Percentiles rank a stretch among this genome's conserved stretches.
phyloP scores from a whole-genome alignment of 805 yeast genomes.

The Starmerella bombicola region DNA sequence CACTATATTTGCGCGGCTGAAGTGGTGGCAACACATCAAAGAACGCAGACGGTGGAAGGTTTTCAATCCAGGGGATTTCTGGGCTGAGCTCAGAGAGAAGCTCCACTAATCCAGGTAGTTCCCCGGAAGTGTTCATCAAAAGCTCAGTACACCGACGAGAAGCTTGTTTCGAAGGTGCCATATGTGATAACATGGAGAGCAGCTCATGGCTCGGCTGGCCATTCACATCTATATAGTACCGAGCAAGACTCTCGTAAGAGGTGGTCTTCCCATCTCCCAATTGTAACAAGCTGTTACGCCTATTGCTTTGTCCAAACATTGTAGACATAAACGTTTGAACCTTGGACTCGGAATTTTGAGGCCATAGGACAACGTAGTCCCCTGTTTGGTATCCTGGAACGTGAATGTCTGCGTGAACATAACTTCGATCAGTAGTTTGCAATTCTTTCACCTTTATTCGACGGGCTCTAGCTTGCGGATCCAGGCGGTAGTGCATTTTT shows the following conservation, averaged over 20 bases:
- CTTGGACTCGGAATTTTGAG: slow-evolving; percentile 56
- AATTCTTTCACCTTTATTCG: background rate
- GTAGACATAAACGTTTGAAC: slow-evolving; percentile 43
- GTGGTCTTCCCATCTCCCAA: slow-evolving; percentile 45
- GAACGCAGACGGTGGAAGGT: slow-evolving; percentile 53
- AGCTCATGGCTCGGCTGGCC: slow-evolving; percentile 72
- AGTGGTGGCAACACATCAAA: slow-evolving; percentile 56
- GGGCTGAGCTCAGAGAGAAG: slow-evolving; percentile 44
- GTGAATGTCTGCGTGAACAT: slow-evolving; percentile 60
- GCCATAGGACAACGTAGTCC: slow-evolving; percentile 82
- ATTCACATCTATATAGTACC: slow-evolving; percentile 63
- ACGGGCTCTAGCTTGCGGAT: background rate
- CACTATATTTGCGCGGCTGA: slow-evolving; percentile 76
- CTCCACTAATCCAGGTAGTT: slow-evolving; percentile 54
- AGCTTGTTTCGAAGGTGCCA: slow-evolving; percentile 48
- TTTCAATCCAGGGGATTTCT: slow-evolving; percentile 46
- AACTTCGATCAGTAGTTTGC: slow-evolving; percentile 11
- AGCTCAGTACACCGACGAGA: slow-evolving; percentile 32
- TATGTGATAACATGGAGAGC: slow-evolving; percentile 49
- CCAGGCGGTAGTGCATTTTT: background rate
- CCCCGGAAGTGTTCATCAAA: slow-evolving; percentile 43
- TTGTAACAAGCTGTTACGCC: slow-evolving; percentile 34
- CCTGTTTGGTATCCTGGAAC: slow-evolving; percentile 56
- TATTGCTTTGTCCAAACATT: slow-evolving; percentile 36
- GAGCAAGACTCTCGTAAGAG: slow-evolving; percentile 56